Evolutionary conservation across 371 early-diverging fungal genomes (phyloP).

Genomic region (Dipsacomyces acuminosporus): DNA sequence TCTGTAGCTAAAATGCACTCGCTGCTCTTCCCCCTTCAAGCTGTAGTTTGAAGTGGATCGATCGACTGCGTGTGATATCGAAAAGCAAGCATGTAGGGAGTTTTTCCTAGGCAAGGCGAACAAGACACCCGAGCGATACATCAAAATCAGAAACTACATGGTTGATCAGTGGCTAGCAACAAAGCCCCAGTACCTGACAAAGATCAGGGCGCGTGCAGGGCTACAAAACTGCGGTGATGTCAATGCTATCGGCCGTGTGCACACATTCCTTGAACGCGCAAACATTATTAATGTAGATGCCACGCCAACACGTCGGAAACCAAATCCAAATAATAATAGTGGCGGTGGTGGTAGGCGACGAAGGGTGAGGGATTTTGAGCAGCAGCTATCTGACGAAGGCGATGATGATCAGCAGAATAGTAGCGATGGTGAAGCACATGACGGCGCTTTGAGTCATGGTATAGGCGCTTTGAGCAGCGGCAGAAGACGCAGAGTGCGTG

Average conservation of each 20-base stretch:
- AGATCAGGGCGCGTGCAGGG: conserved; percentile 63
- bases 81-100: conserved; percentile 61
- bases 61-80: conserved; percentile 53
- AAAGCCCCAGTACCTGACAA: conserved; percentile 68
- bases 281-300: conserved; percentile 67
- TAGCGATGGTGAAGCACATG: no score
- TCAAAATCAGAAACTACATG: conserved; percentile 80
- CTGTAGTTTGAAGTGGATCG: conserved; percentile 44
- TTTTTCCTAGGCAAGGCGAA: conserved; percentile 67
- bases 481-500: conserved; percentile 13
- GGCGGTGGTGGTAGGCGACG: no score
- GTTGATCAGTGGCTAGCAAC: conserved; percentile 64
- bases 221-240: conserved; percentile 79
- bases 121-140: conserved; percentile 86
- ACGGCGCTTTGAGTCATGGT: neutral
- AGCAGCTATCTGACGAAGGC: no score
- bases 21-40: no score
- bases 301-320: neutral
- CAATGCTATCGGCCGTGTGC: conserved; percentile 86
- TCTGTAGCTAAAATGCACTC: no score
- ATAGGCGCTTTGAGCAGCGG: neutral
- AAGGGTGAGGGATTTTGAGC: no score
- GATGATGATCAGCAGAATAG: no score
- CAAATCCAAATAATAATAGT: neutral
- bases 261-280: conserved; percentile 72